A percentile compares a stretch with the other conserved stretches of the same genome.
Evolutionary conservation across 805 yeast genomes (phyloP).

Genomic region (Metschnikowia santaceciliae): DNA sequence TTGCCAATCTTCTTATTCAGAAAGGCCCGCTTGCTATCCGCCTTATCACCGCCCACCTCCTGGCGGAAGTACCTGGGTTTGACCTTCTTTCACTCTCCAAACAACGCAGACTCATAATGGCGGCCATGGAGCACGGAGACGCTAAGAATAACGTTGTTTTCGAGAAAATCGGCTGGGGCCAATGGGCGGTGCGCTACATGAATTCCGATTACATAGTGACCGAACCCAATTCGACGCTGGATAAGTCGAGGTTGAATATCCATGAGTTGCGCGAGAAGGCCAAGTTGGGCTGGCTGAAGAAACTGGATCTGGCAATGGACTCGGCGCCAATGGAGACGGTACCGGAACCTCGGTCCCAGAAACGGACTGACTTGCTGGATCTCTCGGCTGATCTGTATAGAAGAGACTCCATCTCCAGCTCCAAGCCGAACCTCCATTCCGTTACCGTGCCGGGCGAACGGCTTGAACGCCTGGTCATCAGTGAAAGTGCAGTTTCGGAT

Average conservation of each 20-base stretch:
- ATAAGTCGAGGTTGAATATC: conserved; percentile 27
- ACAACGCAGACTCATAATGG: conserved; percentile 85
- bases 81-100: conserved; percentile 78
- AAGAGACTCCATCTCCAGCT: conserved; percentile 51
- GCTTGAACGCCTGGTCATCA: conserved; percentile 5
- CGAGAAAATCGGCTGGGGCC: conserved; percentile 97
- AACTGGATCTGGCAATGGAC: conserved; percentile 1
- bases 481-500: conserved; percentile 26
- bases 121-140: conserved; percentile 77
- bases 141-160: conserved; percentile 60
- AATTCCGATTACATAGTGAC: conserved; percentile 45
- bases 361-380: conserved; percentile 8
- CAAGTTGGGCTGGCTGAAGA: conserved; percentile 42
- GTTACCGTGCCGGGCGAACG: conserved; percentile 42
- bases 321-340: too few relatives aligned
- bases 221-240: conserved; percentile 19
- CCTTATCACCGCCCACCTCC: conserved; percentile 76
- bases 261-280: conserved; percentile 34
- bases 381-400: conserved; percentile 19
- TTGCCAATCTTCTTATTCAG: conserved; percentile 61
- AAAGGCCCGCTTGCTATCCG: conserved; percentile 91
- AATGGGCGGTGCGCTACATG: conserved; percentile 77
- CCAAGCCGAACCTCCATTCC: conserved; percentile 42
- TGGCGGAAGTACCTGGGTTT: conserved; percentile 72
- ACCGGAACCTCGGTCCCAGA: too few relatives aligned